phyloP scores from a whole-genome alignment of 805 yeast genomes.

The Candida palmyrensis region DNA sequence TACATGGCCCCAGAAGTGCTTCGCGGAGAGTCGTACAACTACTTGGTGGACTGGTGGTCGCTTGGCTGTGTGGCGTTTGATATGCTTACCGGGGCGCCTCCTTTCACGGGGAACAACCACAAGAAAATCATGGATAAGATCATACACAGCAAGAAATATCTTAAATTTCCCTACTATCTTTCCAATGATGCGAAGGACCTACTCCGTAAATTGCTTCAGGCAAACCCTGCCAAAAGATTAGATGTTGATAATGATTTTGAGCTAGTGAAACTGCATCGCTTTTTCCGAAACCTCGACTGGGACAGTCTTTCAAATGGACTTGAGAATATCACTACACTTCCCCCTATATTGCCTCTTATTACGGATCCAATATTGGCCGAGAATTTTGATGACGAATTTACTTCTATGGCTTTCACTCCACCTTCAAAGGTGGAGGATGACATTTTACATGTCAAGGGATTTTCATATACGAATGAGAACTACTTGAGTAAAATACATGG shows the following conservation, averaged over 20 bases:
- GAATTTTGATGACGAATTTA: slow-evolving; percentile 39
- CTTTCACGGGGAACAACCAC: slow-evolving; percentile 39
- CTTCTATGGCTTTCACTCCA: slow-evolving; percentile 35
- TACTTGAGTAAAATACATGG: slow-evolving; percentile 16
- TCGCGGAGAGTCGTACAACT: slow-evolving; percentile 35
- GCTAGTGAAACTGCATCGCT: slow-evolving; percentile 29
- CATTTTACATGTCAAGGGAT: slow-evolving; percentile 36
- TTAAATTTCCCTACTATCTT: slow-evolving; percentile 36
- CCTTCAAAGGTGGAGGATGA: slow-evolving; percentile 22
- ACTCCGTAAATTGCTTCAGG: slow-evolving; percentile 31
- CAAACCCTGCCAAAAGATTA: slow-evolving; percentile 31
- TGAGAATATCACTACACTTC: slow-evolving; percentile 21
- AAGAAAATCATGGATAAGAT: slow-evolving; percentile 37
- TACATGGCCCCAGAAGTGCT: slow-evolving; percentile 47
- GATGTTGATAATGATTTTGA: slow-evolving; percentile 32
- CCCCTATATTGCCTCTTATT: slow-evolving; percentile 40
- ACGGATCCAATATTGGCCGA: slow-evolving; percentile 42
- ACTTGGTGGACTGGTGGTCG: slow-evolving; percentile 45
- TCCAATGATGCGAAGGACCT: slow-evolving; percentile 39
- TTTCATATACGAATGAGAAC: slow-evolving; percentile 36
- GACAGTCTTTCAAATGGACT: slow-evolving; percentile 7
- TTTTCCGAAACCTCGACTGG: slow-evolving; percentile 38
- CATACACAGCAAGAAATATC: slow-evolving; percentile 24
- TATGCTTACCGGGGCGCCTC: slow-evolving; percentile 40
- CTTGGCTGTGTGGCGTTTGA: slow-evolving; percentile 41